phyloP scores from a whole-genome alignment of 192 early-diverging fungal genomes.

The Tieghemiomyces parasiticus region DNA sequence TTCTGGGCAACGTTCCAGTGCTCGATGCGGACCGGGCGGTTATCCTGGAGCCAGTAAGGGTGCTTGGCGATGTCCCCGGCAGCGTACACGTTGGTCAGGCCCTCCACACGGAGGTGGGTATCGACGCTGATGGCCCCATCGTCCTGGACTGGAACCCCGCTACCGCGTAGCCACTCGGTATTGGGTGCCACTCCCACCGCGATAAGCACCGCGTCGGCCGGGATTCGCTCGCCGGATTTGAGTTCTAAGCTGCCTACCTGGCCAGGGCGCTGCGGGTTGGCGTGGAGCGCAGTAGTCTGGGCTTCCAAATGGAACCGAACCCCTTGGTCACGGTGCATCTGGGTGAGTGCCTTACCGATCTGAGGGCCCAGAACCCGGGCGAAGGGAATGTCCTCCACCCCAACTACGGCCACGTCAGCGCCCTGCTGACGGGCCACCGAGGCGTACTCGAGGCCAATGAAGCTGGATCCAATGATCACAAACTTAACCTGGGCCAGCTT shows the following conservation, averaged over 20 bases:
- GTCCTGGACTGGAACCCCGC: slow-evolving; percentile 22
- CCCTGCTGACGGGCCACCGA: slow-evolving; percentile 23
- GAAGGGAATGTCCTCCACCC: slow-evolving; percentile 39
- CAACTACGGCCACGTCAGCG: slow-evolving; percentile 36
- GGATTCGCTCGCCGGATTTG: slow-evolving; percentile 17
- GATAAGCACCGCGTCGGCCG: slow-evolving; percentile 35
- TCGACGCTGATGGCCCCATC: slow-evolving; percentile 33
- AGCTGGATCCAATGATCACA: slow-evolving; percentile 40
- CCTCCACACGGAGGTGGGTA: slow-evolving; percentile 23
- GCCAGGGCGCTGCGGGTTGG: slow-evolving; percentile 11
- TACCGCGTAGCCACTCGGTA: slow-evolving; percentile 29
- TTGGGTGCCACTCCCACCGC: slow-evolving; percentile 33
- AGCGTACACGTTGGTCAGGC: slow-evolving; percentile 26
- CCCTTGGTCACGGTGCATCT: slow-evolving; percentile 26
- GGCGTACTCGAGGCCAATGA: slow-evolving; percentile 46
- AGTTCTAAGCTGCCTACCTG: slow-evolving; percentile 25
- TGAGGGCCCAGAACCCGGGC: slow-evolving; percentile 29
- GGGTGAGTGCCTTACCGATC: slow-evolving; percentile 28
- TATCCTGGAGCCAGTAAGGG: slow-evolving; percentile 17
- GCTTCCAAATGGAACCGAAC: slow-evolving; percentile 27
- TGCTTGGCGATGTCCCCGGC: slow-evolving; percentile 17
- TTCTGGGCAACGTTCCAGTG: slow-evolving; percentile 38
- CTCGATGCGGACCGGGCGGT: slow-evolving; percentile 26
- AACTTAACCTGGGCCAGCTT: slow-evolving; percentile 26
- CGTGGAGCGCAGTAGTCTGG: slow-evolving; percentile 16